Evolutionary conservation across 306 rosid genomes (phyloP).

Genomic region (Dicorynia guianensis): DNA sequence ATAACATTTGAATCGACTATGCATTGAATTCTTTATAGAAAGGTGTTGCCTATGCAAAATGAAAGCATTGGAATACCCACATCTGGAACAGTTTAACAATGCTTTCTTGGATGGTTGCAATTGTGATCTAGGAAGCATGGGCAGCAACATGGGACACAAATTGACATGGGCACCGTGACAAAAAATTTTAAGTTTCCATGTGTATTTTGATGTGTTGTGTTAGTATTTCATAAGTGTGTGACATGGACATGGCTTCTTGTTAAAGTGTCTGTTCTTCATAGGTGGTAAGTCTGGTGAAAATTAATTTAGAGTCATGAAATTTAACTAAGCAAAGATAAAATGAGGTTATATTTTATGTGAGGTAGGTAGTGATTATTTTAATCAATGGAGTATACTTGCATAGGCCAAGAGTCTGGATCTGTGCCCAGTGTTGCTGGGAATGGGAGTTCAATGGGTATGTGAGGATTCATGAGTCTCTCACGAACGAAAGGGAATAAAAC

Average conservation of each 20-base stretch:
- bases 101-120: no score
- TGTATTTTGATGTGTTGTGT: no score
- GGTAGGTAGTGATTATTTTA: background rate
- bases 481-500: background rate
- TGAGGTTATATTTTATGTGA: background rate
- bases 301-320: background rate
- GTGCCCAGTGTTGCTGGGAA: background rate
- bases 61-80: background rate
- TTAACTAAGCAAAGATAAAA: background rate
- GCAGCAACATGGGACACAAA: no score
- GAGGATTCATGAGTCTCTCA: background rate
- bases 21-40: background rate
- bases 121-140: no score
- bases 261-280: no score
- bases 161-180: no score
- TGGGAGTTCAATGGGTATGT: background rate
- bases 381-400: background rate
- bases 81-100: no score
- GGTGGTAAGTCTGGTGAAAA: background rate
- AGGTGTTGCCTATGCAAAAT: background rate
- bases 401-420: background rate
- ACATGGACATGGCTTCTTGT: no score
- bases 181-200: no score
- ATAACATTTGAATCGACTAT: background rate
- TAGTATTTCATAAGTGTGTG: no score